These are phyloP conservation scores for Fulvia fulva DNA, from an alignment of 2,329 filamentous ascomycete species.

Conservation along the genomic window DNA sequence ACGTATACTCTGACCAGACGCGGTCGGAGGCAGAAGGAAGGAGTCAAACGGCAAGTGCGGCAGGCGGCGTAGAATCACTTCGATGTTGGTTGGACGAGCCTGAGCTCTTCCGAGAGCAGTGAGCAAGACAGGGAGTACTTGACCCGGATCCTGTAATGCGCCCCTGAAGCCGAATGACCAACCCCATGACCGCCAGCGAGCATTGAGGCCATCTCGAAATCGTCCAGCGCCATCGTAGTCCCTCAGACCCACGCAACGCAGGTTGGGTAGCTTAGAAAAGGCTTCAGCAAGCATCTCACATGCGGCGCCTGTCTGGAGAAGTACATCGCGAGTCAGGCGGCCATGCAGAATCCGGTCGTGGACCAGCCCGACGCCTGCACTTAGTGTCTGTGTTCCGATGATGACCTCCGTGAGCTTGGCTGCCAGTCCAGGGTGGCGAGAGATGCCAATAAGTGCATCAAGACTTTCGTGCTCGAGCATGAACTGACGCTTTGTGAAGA, in stretches of 20 bases:
- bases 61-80: slow-evolving; percentile 25
- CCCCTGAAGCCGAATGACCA: slow-evolving; percentile 12
- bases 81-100: slow-evolving; percentile 16
- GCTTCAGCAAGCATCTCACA: slow-evolving; percentile 55
- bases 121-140: slow-evolving; percentile 22
- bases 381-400: slow-evolving; percentile 41
- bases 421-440: slow-evolving; percentile 37
- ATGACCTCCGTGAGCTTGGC: slow-evolving; percentile 47
- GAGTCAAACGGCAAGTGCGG: neutral
- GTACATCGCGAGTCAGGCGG: slow-evolving; percentile 10
- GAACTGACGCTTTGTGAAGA: slow-evolving; percentile 64
- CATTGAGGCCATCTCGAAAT: slow-evolving; percentile 44
- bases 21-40: neutral
- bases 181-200: slow-evolving; percentile 56
- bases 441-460: slow-evolving; percentile 46
- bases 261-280: slow-evolving; percentile 51
- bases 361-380: slow-evolving; percentile 3
- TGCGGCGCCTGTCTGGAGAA: slow-evolving; percentile 45
- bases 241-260: slow-evolving; percentile 56
- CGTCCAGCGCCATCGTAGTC: slow-evolving; percentile 54
- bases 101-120: slow-evolving; percentile 19
- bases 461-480: slow-evolving; percentile 58
- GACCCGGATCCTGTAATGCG: neutral
- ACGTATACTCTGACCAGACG: neutral
- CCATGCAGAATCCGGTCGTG: slow-evolving; percentile 12